Percentiles rank a stretch among this genome's conserved stretches.
Conservation (phyloP, 2,329 filamentous ascomycete species). For the Fusarium nematophilum region DNA sequence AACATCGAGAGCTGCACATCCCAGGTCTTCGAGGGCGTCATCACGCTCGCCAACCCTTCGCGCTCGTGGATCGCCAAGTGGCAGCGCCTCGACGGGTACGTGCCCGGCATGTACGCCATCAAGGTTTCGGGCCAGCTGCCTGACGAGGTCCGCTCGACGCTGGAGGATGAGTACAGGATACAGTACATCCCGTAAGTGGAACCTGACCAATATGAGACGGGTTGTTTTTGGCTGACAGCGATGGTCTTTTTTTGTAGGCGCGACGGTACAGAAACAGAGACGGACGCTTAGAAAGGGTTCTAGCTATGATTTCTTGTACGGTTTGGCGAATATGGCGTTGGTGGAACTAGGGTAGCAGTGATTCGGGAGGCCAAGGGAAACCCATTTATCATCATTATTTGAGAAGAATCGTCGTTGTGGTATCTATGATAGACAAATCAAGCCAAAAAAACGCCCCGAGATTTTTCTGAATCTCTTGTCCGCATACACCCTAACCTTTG, state of each 20-base stretch:
- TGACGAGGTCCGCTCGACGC: conserved; percentile 69
- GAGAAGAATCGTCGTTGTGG: conserved; percentile 40
- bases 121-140: conserved; percentile 89
- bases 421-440: conserved; percentile 44
- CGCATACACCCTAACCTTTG: background rate
- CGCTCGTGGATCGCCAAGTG: conserved; percentile 96
- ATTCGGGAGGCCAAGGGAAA: conserved; percentile 20
- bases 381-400: conserved; percentile 20
- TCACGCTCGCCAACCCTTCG: conserved; percentile 84
- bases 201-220: background rate
- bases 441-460: conserved; percentile 34
- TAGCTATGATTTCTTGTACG: conserved; percentile 28
- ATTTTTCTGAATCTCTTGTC: conserved; percentile 9
- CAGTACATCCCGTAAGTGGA: conserved; percentile 70
- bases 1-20: conserved; percentile 93
- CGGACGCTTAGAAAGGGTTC: conserved; percentile 51
- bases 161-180: conserved; percentile 73
- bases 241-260: conserved; percentile 52
- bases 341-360: conserved; percentile 25
- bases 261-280: conserved; percentile 66
- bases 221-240: conserved; percentile 16
- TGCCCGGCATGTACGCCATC: conserved; percentile 90
- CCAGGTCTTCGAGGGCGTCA: conserved; percentile 93
- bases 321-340: conserved; percentile 50
- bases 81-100: conserved; percentile 90